Evolutionary conservation across 1,284 basidiomycete genomes (phyloP), one percentile per base, ranked within the genome.

Genomic region (Trichosporon faecale): DNA sequence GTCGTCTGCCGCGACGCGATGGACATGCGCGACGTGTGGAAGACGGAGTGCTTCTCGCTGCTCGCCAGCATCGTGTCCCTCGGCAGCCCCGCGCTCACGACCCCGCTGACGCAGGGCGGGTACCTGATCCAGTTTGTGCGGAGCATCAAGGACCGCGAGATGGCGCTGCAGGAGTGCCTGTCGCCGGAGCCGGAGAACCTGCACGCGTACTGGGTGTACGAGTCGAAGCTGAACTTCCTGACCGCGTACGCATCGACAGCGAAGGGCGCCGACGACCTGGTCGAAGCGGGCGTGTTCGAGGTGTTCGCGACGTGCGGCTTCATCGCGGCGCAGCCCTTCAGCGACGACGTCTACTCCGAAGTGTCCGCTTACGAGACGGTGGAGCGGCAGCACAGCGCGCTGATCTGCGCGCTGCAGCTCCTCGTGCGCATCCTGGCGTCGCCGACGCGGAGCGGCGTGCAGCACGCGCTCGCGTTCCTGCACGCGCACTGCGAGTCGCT

Each of bases 1-100:
- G 86, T 90, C n/a, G 86, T 98, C 31, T 90, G 92, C 44, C 88
- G 93, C 21, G 96, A 99, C 79, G 95, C 94, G 0, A 91, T 95
- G 70, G 95, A 98, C 76, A 95, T 94, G 11, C 89, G 91, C 33
- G 95, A 98, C 79, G 92, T 98, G 0, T 98, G 95, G 95, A 93
- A 95, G 84, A 96, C 95, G n/a, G 77, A 82, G 71, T 21, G 90
- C 95, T 31, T 91, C 93, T 21, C 75, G 65, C 74, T 77, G 25
- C 74, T 68, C 85, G 91, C 73, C 80, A 77, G 73, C n/a, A 73
- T 82, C 65, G 82, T 92, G 1, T 90, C 88, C 29, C 87, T 87
- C 14, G 80, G 85, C 68, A 90, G 92, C 75, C 89, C 88, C 78
- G 88, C 88, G 7, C 55, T 72, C 14, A 65, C 75, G 6, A 81